phyloP scores from a whole-genome alignment of 192 early-diverging fungal species.

The Cetraspora pellucida region DNA sequence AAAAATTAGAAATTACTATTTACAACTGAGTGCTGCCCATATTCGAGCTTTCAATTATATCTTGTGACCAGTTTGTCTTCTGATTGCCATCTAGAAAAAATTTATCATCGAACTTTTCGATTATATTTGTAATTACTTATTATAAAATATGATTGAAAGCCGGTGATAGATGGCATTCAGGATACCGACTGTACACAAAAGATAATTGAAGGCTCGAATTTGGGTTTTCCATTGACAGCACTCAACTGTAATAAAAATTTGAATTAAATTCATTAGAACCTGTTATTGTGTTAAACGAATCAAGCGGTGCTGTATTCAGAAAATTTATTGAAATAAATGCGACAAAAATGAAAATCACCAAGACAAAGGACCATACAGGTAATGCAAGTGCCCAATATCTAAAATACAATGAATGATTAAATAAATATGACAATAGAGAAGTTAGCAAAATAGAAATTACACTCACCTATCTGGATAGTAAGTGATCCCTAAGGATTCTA shows the following conservation, averaged over 20 bases:
- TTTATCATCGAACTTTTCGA: too few relatives aligned
- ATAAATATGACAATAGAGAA: background rate
- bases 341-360: slow-evolving; percentile 72
- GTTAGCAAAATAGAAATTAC: background rate
- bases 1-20: background rate
- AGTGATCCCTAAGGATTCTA: slow-evolving; percentile 71
- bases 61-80: too few relatives aligned
- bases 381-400: slow-evolving; percentile 83
- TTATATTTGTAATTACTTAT: too few relatives aligned
- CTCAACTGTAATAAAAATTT: background rate
- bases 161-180: too few relatives aligned
- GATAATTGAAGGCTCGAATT: too few relatives aligned
- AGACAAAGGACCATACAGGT: slow-evolving; percentile 76
- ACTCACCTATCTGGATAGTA: slow-evolving; percentile 80
- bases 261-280: slow-evolving; percentile 50
- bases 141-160: too few relatives aligned
- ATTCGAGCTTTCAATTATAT: too few relatives aligned
- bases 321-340: slow-evolving; percentile 80
- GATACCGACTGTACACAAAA: too few relatives aligned
- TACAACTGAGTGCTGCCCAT: background rate
- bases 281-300: slow-evolving; percentile 73
- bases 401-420: background rate
- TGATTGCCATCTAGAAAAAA: too few relatives aligned
- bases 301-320: slow-evolving; percentile 73
- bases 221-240: too few relatives aligned